Evolutionary conservation across 208 protist genomes (phyloP), one percentile per base, ranked within the genome.

Genomic region (Trypanosoma congolense): DNA sequence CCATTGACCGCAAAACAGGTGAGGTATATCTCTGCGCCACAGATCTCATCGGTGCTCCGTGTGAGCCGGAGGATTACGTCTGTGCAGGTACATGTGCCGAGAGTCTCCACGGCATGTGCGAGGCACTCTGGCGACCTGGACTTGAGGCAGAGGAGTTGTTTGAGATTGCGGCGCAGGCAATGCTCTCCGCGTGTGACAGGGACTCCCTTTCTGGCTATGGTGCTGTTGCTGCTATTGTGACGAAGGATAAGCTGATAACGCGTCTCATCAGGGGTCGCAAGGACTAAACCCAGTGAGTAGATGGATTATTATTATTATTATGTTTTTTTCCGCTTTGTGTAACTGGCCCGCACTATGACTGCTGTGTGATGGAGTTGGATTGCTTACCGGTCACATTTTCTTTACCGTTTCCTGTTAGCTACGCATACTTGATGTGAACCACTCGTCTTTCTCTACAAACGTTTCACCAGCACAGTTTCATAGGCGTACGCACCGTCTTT

Each of bases 181-280:
- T 99, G 75, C 73, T 99, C 2, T 90, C 95, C 10, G 89, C 95
- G 21, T 83, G 97, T 43, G 97, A 99, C 67, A 89, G 98, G 55
- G 98, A 99, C 70, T 97, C 93, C 48, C 75, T 98, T 36, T 96
- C 92, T 42, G 98, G 98, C 50, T 99, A 98, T 86, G 98, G 98
- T 60, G 94, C 80, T 10, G 80, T 97, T 8, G 97, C 98, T 3
- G 78, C 88, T 54, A 78, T 96, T 43, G 82, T 96, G 9, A 96
- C 90, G 1, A 65, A 74, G 25, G 83, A 90, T 12, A 87, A 91
- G 40, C 71, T 91, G 36, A 71, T 72, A 2, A 93, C 83, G 2
- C 83, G 87, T 50, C 78, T 93, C 33, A 90, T 96, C 57, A 89
- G 92, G 61, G 87, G 86, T 4, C 81, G 90, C 45, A 89, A 92